Base-by-base conservation (phyloP, 495 filamentous ascomycete species). In the Penicillium samsonianum region DNA sequence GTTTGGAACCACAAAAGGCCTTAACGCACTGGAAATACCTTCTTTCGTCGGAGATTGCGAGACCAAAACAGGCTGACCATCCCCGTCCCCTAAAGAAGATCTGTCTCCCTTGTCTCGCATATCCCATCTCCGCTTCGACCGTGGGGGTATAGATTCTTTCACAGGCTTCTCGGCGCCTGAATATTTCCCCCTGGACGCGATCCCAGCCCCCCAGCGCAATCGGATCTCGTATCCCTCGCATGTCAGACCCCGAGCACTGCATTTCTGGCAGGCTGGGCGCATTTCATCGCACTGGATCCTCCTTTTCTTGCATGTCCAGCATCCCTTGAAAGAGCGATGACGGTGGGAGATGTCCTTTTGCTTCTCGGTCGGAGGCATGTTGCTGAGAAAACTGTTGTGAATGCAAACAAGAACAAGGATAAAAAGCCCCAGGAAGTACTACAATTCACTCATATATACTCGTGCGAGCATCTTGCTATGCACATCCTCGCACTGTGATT, bases 221-320 rank as follows among this genome's bases (percentile, higher is more conserved):
- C 68, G 53, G 12, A 71, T 60, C 19, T 69, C 66, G 41, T 71
- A 71, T 9, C 68, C 68, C 52, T 67, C 68, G 26, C 68, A 71
- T 10, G 38, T 28, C 11, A 67, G 20, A 5, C 68, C 68, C 16
- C 62, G 45, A 4, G 49, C 35, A 17, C 35, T 55, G 47, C 68
- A 71, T 37, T 42, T 67, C 44, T 53, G 40, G 45, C 68, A 71
- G 14, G 51, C 55, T 0, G 68, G 68, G 16, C 62, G 64, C 1
- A 46, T 26, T 47, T 67, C 64, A n/a, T 71, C 68, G 35, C 68
- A 71, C 48, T 71, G 66, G 17, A 68, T 55, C 7, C 64, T 60
- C 44, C 58, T 67, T 17, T 57, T 62, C 45, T 71, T 71, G 54
- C 68, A 71, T 3, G 66, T 71, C 68, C 68, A 71, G 35, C 68